Base-by-base conservation (phyloP, 2,329 filamentous ascomycete species). In the Aspergillus sojae region DNA sequence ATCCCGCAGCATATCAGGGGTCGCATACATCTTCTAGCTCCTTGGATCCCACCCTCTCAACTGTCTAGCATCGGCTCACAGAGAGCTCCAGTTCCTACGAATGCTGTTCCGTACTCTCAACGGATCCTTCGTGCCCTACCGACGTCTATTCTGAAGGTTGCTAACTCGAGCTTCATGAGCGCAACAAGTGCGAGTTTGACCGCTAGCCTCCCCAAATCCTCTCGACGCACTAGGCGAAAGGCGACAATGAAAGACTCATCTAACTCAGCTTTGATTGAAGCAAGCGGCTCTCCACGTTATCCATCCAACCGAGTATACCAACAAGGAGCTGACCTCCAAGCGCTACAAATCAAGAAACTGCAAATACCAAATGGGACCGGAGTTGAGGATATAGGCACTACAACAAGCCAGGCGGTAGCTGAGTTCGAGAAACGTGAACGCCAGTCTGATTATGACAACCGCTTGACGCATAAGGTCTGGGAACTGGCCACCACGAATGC, bases 1-100 rank as follows among this genome's bases (percentile, higher is more conserved):
- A 96, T 99, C 87, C 95, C 95, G 4, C 94, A 97, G 72, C 92
- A 97, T 73, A 96, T 99, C 65, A 90, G 94, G 6, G 95, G 95
- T 23, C 90, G 93, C 59, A 95, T 99, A 61, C 95, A 99, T 77
- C 86, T 99, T 2, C 85, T 99, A 10, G 94, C 95, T 0, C 95
- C 95, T 0, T 79, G 77, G 95, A 98, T 99, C 54, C 95, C 95
- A 1, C 95, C 95, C 0, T 98, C 93, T 5, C 93, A 97, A 75
- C 91, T 97, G 84, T 93, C 89, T 59, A 89, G 91, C 21, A 89
- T 94, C 67, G 89, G 90, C 32, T 89, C 91, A 62, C 87, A 86
- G 19, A 89, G 92, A 71, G 89, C 89, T 19, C 84, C 90, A 4
- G 90, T 92, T 0, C 94, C 94, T 0, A 90, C 89, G 0, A 94